Conservation (phyloP, 2,329 filamentous ascomycete genomes). For the Catunica adiposa region DNA sequence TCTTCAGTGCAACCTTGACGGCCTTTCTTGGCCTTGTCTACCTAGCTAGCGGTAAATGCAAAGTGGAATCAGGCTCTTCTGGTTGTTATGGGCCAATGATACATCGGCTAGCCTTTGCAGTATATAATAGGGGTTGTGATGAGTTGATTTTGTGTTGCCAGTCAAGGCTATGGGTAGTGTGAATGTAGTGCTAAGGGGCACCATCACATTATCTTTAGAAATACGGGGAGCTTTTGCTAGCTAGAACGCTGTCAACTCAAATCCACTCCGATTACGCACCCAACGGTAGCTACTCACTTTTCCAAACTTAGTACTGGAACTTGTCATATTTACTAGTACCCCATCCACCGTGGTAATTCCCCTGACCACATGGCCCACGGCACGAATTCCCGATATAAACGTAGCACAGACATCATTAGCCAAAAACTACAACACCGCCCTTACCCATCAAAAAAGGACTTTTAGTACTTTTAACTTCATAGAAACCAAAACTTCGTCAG, state of each 20-base stretch:
- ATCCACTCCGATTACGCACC: background rate
- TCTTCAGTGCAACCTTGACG: slow-evolving; percentile 1
- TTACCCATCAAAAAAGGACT: no score
- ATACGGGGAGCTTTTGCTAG: background rate
- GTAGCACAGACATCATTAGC: background rate
- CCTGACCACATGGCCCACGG: background rate
- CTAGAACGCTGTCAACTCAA: background rate
- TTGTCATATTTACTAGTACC: background rate
- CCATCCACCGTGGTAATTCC: background rate
- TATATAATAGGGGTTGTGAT: no score
- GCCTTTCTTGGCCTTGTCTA: background rate
- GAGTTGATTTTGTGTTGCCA: no score
- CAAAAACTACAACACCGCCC: background rate
- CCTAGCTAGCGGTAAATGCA: background rate
- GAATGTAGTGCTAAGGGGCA: no score
- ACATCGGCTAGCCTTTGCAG: no score
- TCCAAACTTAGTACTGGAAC: background rate
- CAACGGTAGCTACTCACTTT: background rate
- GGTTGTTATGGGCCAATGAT: background rate
- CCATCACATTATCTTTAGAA: background rate
- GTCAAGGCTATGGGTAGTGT: no score
- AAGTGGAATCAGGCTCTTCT: background rate
- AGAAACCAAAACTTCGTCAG: no score
- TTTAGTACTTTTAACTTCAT: no score
- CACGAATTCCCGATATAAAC: background rate